A percentile compares a stretch with the other conserved stretches of the same genome.
Conservation (phyloP, 768 basidiomycete species). For the Panaeolus papilionaceus region DNA sequence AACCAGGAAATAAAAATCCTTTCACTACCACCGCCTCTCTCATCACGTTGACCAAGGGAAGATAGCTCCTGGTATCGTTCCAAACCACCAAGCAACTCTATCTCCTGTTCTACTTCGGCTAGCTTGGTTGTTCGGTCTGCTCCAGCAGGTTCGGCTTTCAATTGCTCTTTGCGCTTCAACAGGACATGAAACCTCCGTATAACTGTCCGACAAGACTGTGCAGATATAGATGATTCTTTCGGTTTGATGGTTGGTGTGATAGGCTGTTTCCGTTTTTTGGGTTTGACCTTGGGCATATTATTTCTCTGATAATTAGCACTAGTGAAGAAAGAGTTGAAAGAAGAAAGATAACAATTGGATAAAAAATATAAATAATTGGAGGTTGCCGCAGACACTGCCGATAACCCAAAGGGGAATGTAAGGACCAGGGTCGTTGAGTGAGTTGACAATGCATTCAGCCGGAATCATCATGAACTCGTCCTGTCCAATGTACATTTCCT, state of each 20-base stretch:
- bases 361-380: neutral
- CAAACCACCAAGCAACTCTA: conserved; percentile 77
- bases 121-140: conserved; percentile 42
- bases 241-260: conserved; percentile 31
- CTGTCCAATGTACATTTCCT: neutral
- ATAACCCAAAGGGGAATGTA: neutral
- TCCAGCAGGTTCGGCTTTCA: conserved; percentile 42
- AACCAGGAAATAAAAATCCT: conserved; percentile 82
- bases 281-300: conserved; percentile 41
- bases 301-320: no score
- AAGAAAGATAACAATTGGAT: neutral
- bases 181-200: conserved; percentile 86
- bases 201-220: conserved; percentile 67
- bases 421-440: neutral
- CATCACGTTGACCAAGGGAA: conserved; percentile 75
- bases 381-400: neutral
- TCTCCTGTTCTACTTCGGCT: conserved; percentile 60
- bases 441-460: neutral
- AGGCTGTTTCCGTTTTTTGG: conserved; percentile 41
- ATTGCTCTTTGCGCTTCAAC: conserved; percentile 68
- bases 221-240: conserved; percentile 47
- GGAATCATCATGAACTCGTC: neutral
- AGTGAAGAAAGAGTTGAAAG: neutral
- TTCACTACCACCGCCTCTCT: conserved; percentile 90
- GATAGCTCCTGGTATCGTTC: conserved; percentile 87